Percentiles rank a stretch among this genome's conserved stretches.
phyloP scores from a whole-genome alignment of 768 basidiomycete species.

The Kondoa subrosea region DNA sequence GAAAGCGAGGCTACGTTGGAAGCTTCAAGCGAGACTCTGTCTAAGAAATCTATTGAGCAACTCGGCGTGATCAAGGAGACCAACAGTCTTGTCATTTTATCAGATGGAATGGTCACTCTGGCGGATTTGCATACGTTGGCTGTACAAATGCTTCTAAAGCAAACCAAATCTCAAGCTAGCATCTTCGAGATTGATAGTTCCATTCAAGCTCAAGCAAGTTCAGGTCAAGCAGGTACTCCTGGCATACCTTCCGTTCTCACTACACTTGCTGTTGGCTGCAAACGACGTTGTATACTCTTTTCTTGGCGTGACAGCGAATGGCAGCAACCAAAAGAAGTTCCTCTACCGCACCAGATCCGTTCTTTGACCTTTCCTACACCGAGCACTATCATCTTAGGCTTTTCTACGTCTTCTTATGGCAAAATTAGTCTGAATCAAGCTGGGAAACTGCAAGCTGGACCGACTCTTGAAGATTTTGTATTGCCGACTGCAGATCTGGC shows the following conservation, averaged over 20 bases:
- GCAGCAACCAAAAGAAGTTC: constrained; percentile 45
- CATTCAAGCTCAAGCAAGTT: constrained; percentile 37
- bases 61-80: constrained; percentile 67
- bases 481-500: constrained; percentile 8
- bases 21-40: constrained; percentile 6
- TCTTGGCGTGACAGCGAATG: constrained; percentile 71
- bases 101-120: constrained; percentile 57
- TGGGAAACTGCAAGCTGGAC: constrained; percentile 40
- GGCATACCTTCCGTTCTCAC: constrained; percentile 55
- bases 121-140: constrained; percentile 57
- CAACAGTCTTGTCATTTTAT: constrained; percentile 67
- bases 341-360: constrained; percentile 78
- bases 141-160: constrained; percentile 52
- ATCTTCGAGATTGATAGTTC: constrained; percentile 60
- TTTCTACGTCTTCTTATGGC: constrained; percentile 60
- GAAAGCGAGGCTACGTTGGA: constrained; percentile 9
- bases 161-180: constrained; percentile 56
- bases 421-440: constrained; percentile 43
- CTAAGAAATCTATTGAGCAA: constrained; percentile 58
- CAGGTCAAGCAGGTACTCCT: not conserved
- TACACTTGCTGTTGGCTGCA: constrained; percentile 64
- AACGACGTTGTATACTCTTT: constrained; percentile 67
- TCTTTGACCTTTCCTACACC: constrained; percentile 55
- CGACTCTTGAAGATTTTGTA: constrained; percentile 33
- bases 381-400: constrained; percentile 53